phyloP scores from a whole-genome alignment of 352 stramenopile species.

The Globisporangium viniferum region DNA sequence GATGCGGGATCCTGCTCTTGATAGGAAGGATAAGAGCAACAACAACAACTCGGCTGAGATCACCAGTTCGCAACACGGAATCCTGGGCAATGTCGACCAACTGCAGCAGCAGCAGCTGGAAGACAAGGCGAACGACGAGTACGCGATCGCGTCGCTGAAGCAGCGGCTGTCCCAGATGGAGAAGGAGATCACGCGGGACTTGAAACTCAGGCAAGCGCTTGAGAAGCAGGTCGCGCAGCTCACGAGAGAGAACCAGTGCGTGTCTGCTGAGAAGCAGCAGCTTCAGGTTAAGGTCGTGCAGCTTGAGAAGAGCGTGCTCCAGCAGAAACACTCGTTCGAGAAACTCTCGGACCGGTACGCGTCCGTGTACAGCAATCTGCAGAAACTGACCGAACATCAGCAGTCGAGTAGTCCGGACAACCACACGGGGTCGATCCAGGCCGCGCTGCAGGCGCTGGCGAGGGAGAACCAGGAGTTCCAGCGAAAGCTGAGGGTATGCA shows the following conservation, averaged over 20 bases:
- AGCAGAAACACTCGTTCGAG: constrained; percentile 61
- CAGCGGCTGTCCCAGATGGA: constrained; percentile 44
- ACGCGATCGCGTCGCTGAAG: constrained; percentile 44
- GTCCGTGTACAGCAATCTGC: constrained; percentile 46
- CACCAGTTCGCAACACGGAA: not conserved
- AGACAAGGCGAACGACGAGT: constrained; percentile 30
- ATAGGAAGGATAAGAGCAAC: not conserved
- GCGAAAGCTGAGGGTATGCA: constrained; percentile 47
- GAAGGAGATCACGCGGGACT: constrained; percentile 25
- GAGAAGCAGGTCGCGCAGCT: constrained; percentile 40
- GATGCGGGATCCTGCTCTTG: constrained; percentile 16
- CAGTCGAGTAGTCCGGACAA: constrained; percentile 17
- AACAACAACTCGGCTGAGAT: constrained; percentile 16
- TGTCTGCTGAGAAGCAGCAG: constrained; percentile 34
- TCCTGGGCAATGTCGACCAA: not conserved
- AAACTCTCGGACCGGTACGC: constrained; percentile 64
- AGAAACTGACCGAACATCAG: constrained; percentile 48
- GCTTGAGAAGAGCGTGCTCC: constrained; percentile 36
- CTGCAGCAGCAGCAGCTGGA: constrained; percentile 26
- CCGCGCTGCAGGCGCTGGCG: constrained; percentile 50
- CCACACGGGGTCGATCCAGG: constrained; percentile 27
- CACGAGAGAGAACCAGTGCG: constrained; percentile 34
- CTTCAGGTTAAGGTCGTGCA: constrained; percentile 41
- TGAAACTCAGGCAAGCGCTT: constrained; percentile 27
- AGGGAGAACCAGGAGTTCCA: constrained; percentile 70